Base-by-base conservation (phyloP, 176 grass and related monocot genomes). In the Panicum miliaceum region DNA sequence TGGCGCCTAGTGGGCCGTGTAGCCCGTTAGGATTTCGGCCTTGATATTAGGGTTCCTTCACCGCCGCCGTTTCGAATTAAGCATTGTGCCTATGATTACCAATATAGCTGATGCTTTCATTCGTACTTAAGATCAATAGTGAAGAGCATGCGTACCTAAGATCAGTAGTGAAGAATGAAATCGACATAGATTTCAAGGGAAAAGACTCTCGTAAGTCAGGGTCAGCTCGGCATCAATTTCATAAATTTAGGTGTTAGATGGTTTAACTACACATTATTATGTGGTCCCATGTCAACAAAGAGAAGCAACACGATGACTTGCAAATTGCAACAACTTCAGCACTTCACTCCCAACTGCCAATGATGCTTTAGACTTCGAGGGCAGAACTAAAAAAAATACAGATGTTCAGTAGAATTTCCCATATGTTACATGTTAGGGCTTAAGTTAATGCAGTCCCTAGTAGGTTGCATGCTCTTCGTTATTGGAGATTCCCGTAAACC, bases 391-490 rank as follows among this genome's bases (percentile, higher is more conserved):
- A 53, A 51, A 36, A 75, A 51, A 74, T 1, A 74, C 26, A 74
- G 47, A 74, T 36, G 45, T 27, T 53, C 29, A 74, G 16, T 22
- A 51, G 2, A 22, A 54, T 8, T 75, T 75, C 8, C 18, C 10
- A 75, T 37, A 54, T 75, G 0, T 75, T 36, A 75, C 48, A 73
- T 35, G 71, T 73, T 73, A 73, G 45, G 41, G 15, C 26, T 20
- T 0, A 16, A 73, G 27, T 12, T 11, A 72, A 50, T 48, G 8
- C n/a, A 13, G 40, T 25, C 40, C 40, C 20, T 43, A 23, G 19
- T 70, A 27, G n/a, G 68, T 71, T 26, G 41, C 40, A 71, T 14
- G n/a, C 41, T 47, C 22, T 47, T 26, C 41, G 22, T n/a, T 71
- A 47, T 71, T 47, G 23, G 13, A 47, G 13, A 47, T 16, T 47